Base-by-base conservation (phyloP, 164 flowering plant species). In the Berberis thunbergii region DNA sequence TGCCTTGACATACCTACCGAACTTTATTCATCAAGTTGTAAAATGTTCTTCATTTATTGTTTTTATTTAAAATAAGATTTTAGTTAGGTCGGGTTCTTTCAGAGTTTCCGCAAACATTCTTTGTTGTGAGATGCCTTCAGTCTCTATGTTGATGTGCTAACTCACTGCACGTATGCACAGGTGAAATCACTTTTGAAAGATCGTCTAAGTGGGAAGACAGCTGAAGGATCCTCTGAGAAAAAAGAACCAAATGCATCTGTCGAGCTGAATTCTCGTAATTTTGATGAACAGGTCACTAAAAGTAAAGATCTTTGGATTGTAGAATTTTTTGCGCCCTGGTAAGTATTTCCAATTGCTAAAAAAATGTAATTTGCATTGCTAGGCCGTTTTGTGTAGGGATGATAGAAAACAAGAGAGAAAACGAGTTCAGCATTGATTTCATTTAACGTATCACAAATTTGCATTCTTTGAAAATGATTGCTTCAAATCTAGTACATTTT, bases 281-380 rank as follows among this genome's bases (percentile, higher is more conserved):
- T 94, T 74, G 99, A 94, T 71, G 91, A 94, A 48, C 65, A 78
- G 73, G 97, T 94, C 58, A 42, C 82, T 57, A 84, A 85, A 79
- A 91, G 99, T 68, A 94, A 94, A 80, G 97, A 91, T 6, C 86
- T 94, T 7, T 94, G 99, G 99, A 69, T 94, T 65, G 97, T 94
- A 61, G 99, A 94, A 73, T 94, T 94, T 73, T 94, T 86, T 78
- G 97, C 99, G 54, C 97, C 99, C 56, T 94, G 99, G 99, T 94
- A 72, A 76, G 86, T 76, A n/a, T 54, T 53, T 48, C 59, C 49
- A 49, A 56, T 26, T 26, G 26, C 26, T 26, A 26, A 26, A 26
- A 26, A 26, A 26, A 26, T 26, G 26, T 26, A 26, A 26, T 26
- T 26, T 26, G 26, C 26, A 26, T 26, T 26, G 26, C 26, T 26